Evolutionary conservation across 306 rosid genomes (phyloP).

Genomic region (Vigna unguiculata): DNA sequence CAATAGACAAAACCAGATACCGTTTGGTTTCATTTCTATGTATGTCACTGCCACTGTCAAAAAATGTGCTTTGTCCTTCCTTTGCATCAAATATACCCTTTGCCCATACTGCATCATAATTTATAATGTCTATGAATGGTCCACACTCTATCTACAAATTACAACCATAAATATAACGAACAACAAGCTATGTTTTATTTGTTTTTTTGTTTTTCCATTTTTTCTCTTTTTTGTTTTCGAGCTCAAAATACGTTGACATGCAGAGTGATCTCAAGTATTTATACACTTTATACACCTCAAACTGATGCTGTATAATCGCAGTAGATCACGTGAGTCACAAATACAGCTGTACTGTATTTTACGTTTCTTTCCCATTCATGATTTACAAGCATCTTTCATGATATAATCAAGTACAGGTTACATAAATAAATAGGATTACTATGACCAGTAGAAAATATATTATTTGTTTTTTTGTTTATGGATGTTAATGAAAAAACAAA

Average conservation of each 20-base stretch:
- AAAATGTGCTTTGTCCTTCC: slow-evolving; percentile 23
- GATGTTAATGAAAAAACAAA: background rate
- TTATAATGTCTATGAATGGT: background rate
- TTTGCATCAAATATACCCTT: slow-evolving; percentile 20
- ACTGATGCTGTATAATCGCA: slow-evolving; percentile 9
- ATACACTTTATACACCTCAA: background rate
- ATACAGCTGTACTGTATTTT: background rate
- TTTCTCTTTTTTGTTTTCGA: background rate
- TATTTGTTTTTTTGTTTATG: background rate
- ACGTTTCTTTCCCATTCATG: background rate
- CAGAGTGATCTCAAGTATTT: background rate
- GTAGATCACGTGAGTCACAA: slow-evolving; percentile 35
- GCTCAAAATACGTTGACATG: slow-evolving; percentile 16
- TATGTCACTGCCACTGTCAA: slow-evolving; percentile 30
- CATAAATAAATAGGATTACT: too few species aligned
- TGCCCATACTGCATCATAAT: slow-evolving; percentile 23
- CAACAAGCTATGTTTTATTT: background rate
- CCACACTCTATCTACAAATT: slow-evolving; percentile 16
- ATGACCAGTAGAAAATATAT: too few species aligned
- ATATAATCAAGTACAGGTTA: too few species aligned
- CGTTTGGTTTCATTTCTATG: background rate
- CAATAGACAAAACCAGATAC: slow-evolving; percentile 22
- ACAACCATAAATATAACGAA: slow-evolving; percentile 1
- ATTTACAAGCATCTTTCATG: background rate
- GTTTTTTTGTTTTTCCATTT: too few species aligned